Conservation (phyloP, 164 flowering plant genomes). For the Magnolia sinica region DNA sequence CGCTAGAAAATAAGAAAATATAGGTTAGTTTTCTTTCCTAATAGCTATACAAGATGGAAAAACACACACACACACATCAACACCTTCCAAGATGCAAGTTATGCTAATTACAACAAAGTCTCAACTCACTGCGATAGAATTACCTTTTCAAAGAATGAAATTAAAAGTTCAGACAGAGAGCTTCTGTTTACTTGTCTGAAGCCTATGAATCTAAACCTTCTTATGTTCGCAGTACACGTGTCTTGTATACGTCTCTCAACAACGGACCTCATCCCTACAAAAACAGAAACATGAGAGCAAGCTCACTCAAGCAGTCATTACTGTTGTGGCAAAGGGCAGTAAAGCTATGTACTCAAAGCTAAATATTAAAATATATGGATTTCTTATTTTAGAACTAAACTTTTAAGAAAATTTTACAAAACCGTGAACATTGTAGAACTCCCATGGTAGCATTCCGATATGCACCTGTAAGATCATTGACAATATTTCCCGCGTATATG, state of each 20-base stretch:
- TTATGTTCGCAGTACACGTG: slow-evolving; percentile 47
- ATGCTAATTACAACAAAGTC: not conserved
- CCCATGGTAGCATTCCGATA: not conserved
- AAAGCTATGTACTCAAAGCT: not conserved
- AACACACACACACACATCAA: no score
- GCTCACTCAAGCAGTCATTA: not conserved
- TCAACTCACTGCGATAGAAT: not conserved
- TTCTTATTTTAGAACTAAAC: not conserved
- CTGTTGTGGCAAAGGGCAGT: not conserved
- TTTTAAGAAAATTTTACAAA: not conserved
- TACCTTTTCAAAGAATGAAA: slow-evolving; percentile 81
- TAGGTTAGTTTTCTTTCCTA: no score
- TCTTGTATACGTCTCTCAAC: slow-evolving; percentile 50
- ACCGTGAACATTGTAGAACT: not conserved
- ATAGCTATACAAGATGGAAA: no score
- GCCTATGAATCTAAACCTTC: slow-evolving; percentile 37
- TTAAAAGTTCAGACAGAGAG: slow-evolving; percentile 66
- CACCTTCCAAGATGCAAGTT: not conserved
- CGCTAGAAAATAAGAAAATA: no score
- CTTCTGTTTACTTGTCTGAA: slow-evolving; percentile 43
- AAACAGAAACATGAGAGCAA: slow-evolving; percentile 1
- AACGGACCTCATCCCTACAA: slow-evolving; percentile 53
- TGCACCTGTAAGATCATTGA: slow-evolving; percentile 72
- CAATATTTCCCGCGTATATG: slow-evolving; percentile 65
- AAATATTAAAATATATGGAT: not conserved